These are phyloP conservation scores for Asterionellopsis glacialis DNA, from an alignment of 108 stramenopile species.

Conservation along the genomic window DNA sequence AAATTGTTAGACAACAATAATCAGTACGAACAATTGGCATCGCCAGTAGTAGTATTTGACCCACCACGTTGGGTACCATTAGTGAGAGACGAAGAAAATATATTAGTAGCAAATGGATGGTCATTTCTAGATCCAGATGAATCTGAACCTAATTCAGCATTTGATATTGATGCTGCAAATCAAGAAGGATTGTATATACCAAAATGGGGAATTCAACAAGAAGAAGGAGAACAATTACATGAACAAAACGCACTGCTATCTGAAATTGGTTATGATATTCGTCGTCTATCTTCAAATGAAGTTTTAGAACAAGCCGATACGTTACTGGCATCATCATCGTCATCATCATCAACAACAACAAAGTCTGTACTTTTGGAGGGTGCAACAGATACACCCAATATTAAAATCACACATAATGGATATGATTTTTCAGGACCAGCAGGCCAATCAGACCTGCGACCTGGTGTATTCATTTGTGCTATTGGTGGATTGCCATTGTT, in stretches of 20 bases:
- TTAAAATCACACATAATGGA: slow-evolving; percentile 23
- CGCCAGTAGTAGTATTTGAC: too few species aligned
- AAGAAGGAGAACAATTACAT: too few species aligned
- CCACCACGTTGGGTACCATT: slow-evolving; percentile 18
- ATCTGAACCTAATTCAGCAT: slow-evolving; percentile 19
- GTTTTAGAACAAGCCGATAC: slow-evolving; percentile 4
- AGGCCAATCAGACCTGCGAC: slow-evolving; percentile 4
- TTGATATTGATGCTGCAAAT: slow-evolving; percentile 23
- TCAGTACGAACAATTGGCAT: too few species aligned
- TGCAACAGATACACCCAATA: slow-evolving; percentile 16
- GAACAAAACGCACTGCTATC: background rate
- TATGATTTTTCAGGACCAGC: slow-evolving; percentile 8
- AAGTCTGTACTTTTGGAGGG: slow-evolving; percentile 20
- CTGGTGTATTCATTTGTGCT: slow-evolving; percentile 23
- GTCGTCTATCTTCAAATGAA: slow-evolving; percentile 1
- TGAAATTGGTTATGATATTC: slow-evolving; percentile 14
- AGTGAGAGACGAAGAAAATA: slow-evolving; percentile 19
- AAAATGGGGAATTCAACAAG: slow-evolving; percentile 18
- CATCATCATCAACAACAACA: too few species aligned
- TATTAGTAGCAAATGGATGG: slow-evolving; percentile 31
- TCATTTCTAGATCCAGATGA: slow-evolving; percentile 35
- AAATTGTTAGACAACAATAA: too few species aligned
- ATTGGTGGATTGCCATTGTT: slow-evolving; percentile 23
- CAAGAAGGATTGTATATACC: slow-evolving; percentile 20
- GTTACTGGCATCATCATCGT: slow-evolving; percentile 7